These are phyloP conservation scores for Verticillium isaacii DNA, from an alignment of 2,329 filamentous ascomycete genomes.

Conservation along the genomic window DNA sequence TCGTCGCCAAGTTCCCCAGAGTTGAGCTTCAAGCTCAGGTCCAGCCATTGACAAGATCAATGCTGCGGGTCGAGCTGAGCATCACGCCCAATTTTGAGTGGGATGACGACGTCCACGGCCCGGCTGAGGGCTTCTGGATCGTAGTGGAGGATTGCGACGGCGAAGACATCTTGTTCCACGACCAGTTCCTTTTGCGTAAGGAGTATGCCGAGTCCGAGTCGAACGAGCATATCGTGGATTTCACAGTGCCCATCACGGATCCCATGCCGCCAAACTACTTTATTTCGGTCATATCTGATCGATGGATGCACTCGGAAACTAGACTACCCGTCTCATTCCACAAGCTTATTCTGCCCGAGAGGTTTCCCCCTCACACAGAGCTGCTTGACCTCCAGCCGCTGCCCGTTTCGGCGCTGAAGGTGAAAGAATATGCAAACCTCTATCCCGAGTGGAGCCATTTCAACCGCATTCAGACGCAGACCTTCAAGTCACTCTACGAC, in stretches of 20 bases:
- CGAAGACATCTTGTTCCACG: constrained; percentile 91
- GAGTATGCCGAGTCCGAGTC: constrained; percentile 81
- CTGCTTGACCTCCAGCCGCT: constrained; percentile 88
- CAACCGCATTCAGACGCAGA: constrained; percentile 97
- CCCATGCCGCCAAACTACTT: constrained; percentile 99
- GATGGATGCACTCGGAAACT: constrained; percentile 98
- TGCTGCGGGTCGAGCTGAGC: constrained; percentile 84
- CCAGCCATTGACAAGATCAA: constrained; percentile 88
- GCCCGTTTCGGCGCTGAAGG: constrained; percentile 83
- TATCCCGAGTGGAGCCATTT: constrained; percentile 85
- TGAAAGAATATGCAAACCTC: constrained; percentile 72
- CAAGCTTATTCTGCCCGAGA: constrained; percentile 89
- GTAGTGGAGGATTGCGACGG: constrained; percentile 96
- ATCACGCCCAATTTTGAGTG: constrained; percentile 94
- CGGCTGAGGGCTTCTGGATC: constrained; percentile 93
- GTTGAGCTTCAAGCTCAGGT: constrained; percentile 91
- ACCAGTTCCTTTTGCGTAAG: constrained; percentile 86
- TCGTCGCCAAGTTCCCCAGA: constrained; percentile 89
- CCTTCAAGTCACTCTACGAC: constrained; percentile 88
- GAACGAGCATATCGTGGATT: constrained; percentile 92
- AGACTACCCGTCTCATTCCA: constrained; percentile 91
- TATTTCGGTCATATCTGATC: constrained; percentile 87
- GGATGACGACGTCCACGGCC: constrained; percentile 85
- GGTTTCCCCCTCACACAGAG: constrained; percentile 91
- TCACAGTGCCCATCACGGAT: constrained; percentile 93